Conservation (phyloP, 176 grass and related monocot species). For the Luzula sylvatica region DNA sequence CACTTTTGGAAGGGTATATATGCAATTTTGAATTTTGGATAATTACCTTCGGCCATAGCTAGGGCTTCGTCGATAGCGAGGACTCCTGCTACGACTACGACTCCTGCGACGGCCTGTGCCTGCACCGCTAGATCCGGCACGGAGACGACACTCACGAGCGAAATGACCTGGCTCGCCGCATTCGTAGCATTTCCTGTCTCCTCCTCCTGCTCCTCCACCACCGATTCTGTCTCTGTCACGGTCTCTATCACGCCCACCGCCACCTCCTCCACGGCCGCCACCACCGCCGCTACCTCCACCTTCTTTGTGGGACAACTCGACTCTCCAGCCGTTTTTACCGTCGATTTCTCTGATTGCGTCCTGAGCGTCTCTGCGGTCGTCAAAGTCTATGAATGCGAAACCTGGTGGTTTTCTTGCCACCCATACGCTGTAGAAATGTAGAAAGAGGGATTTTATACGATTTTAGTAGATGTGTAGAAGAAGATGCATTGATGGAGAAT, state of each 20-base stretch:
- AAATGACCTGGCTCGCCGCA: slow-evolving; percentile 95
- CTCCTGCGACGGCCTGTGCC: slow-evolving; percentile 77
- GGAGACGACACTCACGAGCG: slow-evolving; percentile 80
- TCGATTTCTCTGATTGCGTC: slow-evolving; percentile 88
- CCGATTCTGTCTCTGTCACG: slow-evolving; percentile 69
- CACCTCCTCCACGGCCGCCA: slow-evolving; percentile 45
- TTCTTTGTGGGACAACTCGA: slow-evolving; percentile 64
- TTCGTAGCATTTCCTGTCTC: slow-evolving; percentile 89
- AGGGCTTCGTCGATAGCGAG: slow-evolving; percentile 75
- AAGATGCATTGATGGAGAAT: no score
- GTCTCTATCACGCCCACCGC: slow-evolving; percentile 64
- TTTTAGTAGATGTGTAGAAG: no score
- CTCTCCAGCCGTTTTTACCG: slow-evolving; percentile 96
- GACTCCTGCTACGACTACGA: slow-evolving; percentile 59
- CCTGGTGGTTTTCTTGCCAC: slow-evolving; percentile 92
- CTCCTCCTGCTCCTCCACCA: slow-evolving; percentile 30
- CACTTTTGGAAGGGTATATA: no score
- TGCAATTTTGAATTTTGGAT: no score
- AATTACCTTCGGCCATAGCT: slow-evolving; percentile 89
- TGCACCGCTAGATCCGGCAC: slow-evolving; percentile 73
- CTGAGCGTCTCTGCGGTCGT: slow-evolving; percentile 78
- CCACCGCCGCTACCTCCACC: slow-evolving; percentile 41
- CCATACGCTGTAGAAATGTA: slow-evolving; percentile 64
- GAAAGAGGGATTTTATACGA: no score
- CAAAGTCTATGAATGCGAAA: slow-evolving; percentile 93